These are phyloP conservation scores for Boletus coccyginus DNA, from an alignment of 768 basidiomycete species.

Conservation along the genomic window DNA sequence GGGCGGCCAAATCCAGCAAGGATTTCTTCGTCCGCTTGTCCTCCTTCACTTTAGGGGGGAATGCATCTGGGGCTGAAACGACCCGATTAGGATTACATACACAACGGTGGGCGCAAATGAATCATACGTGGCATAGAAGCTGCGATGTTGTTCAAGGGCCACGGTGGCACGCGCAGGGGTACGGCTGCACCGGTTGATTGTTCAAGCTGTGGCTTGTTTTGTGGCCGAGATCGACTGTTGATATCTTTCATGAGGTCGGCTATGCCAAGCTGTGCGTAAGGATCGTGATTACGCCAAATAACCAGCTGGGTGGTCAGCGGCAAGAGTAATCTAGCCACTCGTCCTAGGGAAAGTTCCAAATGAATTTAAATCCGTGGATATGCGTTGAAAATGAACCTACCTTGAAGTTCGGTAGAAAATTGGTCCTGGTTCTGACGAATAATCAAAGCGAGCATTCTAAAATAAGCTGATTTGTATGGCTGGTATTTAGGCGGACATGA, in stretches of 20 bases:
- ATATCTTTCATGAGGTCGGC: slow-evolving; percentile 27
- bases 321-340: slow-evolving; percentile 33
- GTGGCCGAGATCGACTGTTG: slow-evolving; percentile 12
- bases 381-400: slow-evolving; percentile 8
- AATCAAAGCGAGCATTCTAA: slow-evolving; percentile 44
- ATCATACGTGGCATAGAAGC: slow-evolving; percentile 39
- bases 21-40: slow-evolving; percentile 15
- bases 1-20: background rate
- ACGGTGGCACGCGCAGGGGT: slow-evolving; percentile 18
- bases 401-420: slow-evolving; percentile 28
- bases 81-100: slow-evolving; percentile 8
- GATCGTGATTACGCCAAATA: slow-evolving; percentile 28
- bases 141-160: slow-evolving; percentile 24
- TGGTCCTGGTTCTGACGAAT: slow-evolving; percentile 31
- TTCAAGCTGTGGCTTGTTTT: slow-evolving; percentile 18
- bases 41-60: slow-evolving; percentile 22
- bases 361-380: slow-evolving; percentile 2
- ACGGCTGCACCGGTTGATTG: slow-evolving; percentile 9
- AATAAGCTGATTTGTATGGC: slow-evolving; percentile 48
- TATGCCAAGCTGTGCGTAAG: slow-evolving; percentile 34
- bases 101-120: background rate
- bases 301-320: slow-evolving; percentile 32
- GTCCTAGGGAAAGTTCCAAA: slow-evolving; percentile 17
- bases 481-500: slow-evolving; percentile 39
- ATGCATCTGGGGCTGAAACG: slow-evolving; percentile 39